Evolutionary conservation across 2,329 filamentous ascomycete genomes (phyloP), one percentile per base, ranked within the genome.

Genomic region (Colletotrichum sojae): DNA sequence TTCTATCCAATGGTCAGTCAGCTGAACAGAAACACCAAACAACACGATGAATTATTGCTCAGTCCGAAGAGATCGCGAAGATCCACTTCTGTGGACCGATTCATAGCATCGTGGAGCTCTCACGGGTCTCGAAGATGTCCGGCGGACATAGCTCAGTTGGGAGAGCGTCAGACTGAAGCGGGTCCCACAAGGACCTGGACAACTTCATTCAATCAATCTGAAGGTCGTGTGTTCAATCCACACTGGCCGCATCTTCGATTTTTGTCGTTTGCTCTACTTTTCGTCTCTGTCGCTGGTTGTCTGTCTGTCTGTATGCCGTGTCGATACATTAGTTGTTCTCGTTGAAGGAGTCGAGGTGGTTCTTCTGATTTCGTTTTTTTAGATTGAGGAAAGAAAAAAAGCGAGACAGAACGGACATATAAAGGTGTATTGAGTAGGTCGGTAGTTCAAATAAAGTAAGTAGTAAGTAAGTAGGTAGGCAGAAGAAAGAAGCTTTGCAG

Each of bases 91-190:
- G 13, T 15, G 3, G 40, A 13, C 2, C 6, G 2, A 3, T 36
- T 43, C 40, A 15, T 16, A 43, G 13, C 13, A 43, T 15, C 16
- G 40, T n/a, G 16, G 16, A 43, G 40, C 40, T 15, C 40, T 2
- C 0, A 1, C 2, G 13, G 9, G 2, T 2, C 0, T 15, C n/a
- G 43, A 58, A 58, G 40, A 58, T 48, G 4, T 25, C 12, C 55
- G 55, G 55, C 55, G 55, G 55, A 58, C 55, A 58, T 58, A 58
- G 55, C 55, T 58, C 55, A 58, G 55, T 58, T 58, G 55, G 55
- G 57, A 60, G 57, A 60, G 57, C 57, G 57, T 60, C 57, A 60
- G 57, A 60, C 57, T 60, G 57, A 60, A 60, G 46, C 57, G 57
- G 57, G 57, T 60, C 46, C 15, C 2, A 4, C 18, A 0, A 15